Base-by-base conservation (phyloP, 2,329 filamentous ascomycete genomes). In the Colletotrichum musae region DNA sequence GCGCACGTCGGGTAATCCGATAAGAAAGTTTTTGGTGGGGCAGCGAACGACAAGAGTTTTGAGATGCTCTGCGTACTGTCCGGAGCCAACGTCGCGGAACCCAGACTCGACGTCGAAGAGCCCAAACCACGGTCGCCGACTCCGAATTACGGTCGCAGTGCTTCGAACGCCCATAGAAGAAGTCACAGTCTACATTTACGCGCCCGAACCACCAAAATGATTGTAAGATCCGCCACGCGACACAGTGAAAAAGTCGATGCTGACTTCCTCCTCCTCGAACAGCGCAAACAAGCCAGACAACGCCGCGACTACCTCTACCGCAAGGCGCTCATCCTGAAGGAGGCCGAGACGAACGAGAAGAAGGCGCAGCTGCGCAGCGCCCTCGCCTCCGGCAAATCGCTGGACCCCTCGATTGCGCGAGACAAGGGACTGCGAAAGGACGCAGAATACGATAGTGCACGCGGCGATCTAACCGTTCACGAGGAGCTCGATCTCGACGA, bases 321-420 rank as follows among this genome's bases (percentile, higher is more conserved):
- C 70, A 92, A 93, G 77, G 95, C 96, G 45, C 87, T 98, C 67
- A 91, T 94, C 24, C 88, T 98, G 51, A 91, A 93, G 74, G 94
- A 98, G 83, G 95, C 95, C 71, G 95, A 97, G 77, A 97, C 97
- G 73, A 93, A 93, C 66, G 94, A 97, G 79, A 97, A 97, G 80
- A 88, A 95, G 75, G 92, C 95, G 47, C 93, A 97, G 79, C 84
- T 99, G 63, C 93, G 95, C 79, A 90, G 92, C 41, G 94, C 95
- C 10, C 87, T 98, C 58, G 95, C 96, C 24, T 94, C 93, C 10
- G 96, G 96, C 72, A 97, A 96, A 78, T 93, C 94, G 9, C 83
- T 97, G 56, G 93, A 95, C 74, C 89, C 93, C 26, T 86, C 88
- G 43, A 93, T 98, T 73, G 94, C 95, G 64, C 93, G 97, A 77